Conservation (phyloP, 1,139 yeast genomes). For the Kodamaea alishanica region DNA sequence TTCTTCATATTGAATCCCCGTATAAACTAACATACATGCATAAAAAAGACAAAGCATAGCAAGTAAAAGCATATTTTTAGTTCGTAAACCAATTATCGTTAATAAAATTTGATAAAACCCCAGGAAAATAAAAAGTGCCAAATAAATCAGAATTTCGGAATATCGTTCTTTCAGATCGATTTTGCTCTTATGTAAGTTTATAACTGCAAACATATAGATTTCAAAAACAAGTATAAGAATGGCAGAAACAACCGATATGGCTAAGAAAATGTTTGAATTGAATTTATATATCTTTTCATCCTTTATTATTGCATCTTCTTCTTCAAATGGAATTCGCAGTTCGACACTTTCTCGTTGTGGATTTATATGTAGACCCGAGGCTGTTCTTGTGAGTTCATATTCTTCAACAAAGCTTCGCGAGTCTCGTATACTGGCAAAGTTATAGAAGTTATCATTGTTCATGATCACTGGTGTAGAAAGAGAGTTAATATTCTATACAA, state of each 20-base stretch:
- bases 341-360: background rate
- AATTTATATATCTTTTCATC: slow-evolving; percentile 10
- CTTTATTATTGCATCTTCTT: slow-evolving; percentile 2
- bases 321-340: background rate
- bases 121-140: slow-evolving; percentile 29
- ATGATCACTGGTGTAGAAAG: background rate
- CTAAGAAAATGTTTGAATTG: slow-evolving; percentile 22
- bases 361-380: slow-evolving; percentile 4
- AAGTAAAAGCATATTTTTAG: slow-evolving; percentile 41
- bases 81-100: slow-evolving; percentile 40
- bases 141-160: slow-evolving; percentile 19
- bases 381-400: background rate
- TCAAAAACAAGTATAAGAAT: slow-evolving; percentile 28
- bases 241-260: slow-evolving; percentile 30
- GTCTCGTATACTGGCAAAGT: slow-evolving; percentile 11
- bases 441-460: slow-evolving; percentile 11
- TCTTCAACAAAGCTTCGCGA: background rate
- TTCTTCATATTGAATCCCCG: slow-evolving; percentile 50
- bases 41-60: slow-evolving; percentile 43
- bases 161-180: slow-evolving; percentile 17
- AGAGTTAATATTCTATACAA: background rate
- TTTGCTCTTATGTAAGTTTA: slow-evolving; percentile 27
- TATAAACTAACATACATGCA: slow-evolving; percentile 47
- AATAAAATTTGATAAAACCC: slow-evolving; percentile 29
- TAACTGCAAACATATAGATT: slow-evolving; percentile 33